Percentiles rank a stretch among this genome's conserved stretches.
Evolutionary conservation across 2,329 filamentous ascomycete species (phyloP).

Genomic region (Phyllosticta citriasiana): DNA sequence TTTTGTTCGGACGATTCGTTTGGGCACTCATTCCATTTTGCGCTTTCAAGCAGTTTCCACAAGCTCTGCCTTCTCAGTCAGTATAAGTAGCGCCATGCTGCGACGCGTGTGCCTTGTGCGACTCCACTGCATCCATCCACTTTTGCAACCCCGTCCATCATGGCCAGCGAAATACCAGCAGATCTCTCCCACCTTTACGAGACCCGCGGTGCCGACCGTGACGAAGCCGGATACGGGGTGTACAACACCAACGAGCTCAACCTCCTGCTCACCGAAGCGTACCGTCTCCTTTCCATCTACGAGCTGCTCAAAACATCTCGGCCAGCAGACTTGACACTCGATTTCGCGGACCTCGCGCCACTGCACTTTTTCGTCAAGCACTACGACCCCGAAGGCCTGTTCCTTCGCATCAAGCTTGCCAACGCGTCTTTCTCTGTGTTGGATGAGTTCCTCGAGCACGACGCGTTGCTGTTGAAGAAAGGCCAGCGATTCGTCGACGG

Average conservation of each 20-base stretch:
- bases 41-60: no score
- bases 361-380: not conserved
- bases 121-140: no score
- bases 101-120: no score
- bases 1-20: no score
- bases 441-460: not conserved
- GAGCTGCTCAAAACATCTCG: not conserved
- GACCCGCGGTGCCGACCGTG: not conserved
- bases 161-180: not conserved
- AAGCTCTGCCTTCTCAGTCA: no score
- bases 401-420: not conserved
- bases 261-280: not conserved
- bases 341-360: not conserved
- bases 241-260: not conserved
- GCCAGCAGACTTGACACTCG: not conserved
- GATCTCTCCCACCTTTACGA: not conserved
- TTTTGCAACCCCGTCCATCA: not conserved
- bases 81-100: no score
- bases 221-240: not conserved
- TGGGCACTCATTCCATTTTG: no score
- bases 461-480: not conserved
- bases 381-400: not conserved
- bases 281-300: not conserved
- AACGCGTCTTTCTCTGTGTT: not conserved
- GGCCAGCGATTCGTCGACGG: not conserved